phyloP scores from a whole-genome alignment of 345 rosid genomes.

The Citrus reticulata region DNA sequence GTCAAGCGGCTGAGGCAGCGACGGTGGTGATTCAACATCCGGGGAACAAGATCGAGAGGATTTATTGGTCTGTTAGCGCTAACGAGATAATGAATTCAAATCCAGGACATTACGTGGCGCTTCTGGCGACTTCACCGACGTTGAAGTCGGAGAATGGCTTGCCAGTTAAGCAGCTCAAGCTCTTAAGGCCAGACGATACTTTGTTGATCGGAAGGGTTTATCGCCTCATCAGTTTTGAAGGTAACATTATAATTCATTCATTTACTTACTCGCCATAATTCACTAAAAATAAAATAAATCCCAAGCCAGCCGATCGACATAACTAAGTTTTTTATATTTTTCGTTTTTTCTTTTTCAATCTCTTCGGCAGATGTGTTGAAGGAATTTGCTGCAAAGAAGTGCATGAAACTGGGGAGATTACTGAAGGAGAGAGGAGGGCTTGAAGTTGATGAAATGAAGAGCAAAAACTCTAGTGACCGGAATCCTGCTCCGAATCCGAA shows the following conservation, averaged over 20 bases:
- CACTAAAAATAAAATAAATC: not conserved
- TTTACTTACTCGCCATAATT: not conserved
- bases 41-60: conserved; percentile 60
- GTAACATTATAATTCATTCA: conserved; percentile 13
- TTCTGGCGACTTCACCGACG: conserved; percentile 49
- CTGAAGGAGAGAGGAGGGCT: conserved; percentile 50
- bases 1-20: conserved; percentile 89
- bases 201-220: conserved; percentile 68
- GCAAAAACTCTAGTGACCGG: conserved; percentile 17
- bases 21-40: conserved; percentile 81
- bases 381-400: conserved; percentile 68
- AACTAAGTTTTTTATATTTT: not conserved
- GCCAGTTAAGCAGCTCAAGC: conserved; percentile 77
- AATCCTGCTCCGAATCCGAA: conserved; percentile 18
- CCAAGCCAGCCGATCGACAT: not conserved
- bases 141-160: conserved; percentile 35
- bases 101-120: conserved; percentile 86
- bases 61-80: conserved; percentile 75
- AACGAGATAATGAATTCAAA: conserved; percentile 64
- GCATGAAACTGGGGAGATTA: conserved; percentile 68
- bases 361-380: conserved; percentile 56
- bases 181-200: conserved; percentile 71
- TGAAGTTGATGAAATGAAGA: conserved; percentile 30
- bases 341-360: not conserved
- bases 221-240: conserved; percentile 81